Base-by-base conservation (phyloP, 305 asterid genomes). In the Fraxinus latifolia region DNA sequence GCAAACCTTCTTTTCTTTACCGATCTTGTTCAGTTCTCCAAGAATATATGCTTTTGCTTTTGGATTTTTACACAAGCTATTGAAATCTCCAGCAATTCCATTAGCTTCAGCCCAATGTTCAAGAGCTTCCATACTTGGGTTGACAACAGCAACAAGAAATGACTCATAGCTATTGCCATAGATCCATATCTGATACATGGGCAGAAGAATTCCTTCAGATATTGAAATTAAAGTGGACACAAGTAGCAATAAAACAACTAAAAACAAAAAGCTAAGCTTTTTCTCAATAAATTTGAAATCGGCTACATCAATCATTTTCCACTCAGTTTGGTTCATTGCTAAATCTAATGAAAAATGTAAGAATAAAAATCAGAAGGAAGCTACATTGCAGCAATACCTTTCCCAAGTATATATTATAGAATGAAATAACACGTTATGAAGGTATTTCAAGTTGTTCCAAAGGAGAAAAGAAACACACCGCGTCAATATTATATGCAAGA, bases 91-190 rank as follows among this genome's bases (percentile, higher is more conserved):
- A 29, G 88, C 72, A 17, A 89, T 62, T 53, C 84, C 85, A 85
- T 90, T 93, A 34, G 31, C 89, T 82, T 87, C 91, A 0, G 93
- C 97, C 97, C 95, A 93, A 37, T 78, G 82, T 88, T 87, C 85
- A 53, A 93, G 89, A 29, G 87, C 85, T 74, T 85, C 91, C 39
- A 70, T 77, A 79, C 92, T 94, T n/a, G 98, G 98, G 87, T 91
- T 94, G 79, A 90, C 92, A 8, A 93, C 91, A 31, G 98, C 95
- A 77, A 94, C 93, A 47, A 94, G 97, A 81, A 90, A 93, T 79
- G 97, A 91, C 84, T 94, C 91, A 15, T 83, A 94, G 85, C 97
- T 91, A 90, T 87, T 94, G 6, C 98, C 98, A 1, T 94, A 94
- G 19, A 93, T 71, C 97, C 98, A 94, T 82, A 93, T 91, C 98